Evolutionary conservation across 257 asterid genomes (phyloP).

Genomic region (Plectranthus barbatus): DNA sequence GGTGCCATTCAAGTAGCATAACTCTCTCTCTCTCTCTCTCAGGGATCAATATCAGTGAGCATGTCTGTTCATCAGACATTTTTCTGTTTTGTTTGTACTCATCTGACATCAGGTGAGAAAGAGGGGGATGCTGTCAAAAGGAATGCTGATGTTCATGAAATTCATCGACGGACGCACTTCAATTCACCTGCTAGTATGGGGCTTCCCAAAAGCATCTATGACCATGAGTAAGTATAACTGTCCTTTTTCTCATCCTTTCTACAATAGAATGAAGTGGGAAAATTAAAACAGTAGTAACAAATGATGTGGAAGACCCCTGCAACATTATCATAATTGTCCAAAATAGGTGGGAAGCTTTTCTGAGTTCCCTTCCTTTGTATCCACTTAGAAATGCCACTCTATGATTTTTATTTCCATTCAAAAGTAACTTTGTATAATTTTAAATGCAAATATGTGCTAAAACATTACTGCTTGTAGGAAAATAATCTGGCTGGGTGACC

Average conservation of each 20-base stretch:
- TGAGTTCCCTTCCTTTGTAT: background rate
- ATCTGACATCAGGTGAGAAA: constrained; percentile 87
- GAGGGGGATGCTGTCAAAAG: constrained; percentile 69
- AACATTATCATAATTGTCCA: background rate
- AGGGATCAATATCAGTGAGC: constrained; percentile 95
- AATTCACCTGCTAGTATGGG: constrained; percentile 45
- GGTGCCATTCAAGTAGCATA: constrained; percentile 8
- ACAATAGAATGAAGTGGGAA: background rate
- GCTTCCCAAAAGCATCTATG: constrained; percentile 66
- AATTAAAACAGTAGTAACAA: background rate
- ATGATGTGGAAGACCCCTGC: background rate
- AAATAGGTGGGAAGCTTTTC: background rate
- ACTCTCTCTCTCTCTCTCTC: constrained; percentile 21
- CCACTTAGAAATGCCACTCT: background rate
- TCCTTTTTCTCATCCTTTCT: background rate
- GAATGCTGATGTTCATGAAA: constrained; percentile 78
- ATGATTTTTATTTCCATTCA: background rate
- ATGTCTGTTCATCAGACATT: constrained; percentile 89
- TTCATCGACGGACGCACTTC: constrained; percentile 77
- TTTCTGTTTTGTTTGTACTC: constrained; percentile 75
- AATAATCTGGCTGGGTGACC: too few species aligned
- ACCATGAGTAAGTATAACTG: constrained; percentile 69
- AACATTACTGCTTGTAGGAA: too few species aligned
- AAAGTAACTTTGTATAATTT: background rate
- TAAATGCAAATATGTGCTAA: background rate